phyloP scores from a whole-genome alignment of 805 yeast species.

The Candida mattraensis region DNA sequence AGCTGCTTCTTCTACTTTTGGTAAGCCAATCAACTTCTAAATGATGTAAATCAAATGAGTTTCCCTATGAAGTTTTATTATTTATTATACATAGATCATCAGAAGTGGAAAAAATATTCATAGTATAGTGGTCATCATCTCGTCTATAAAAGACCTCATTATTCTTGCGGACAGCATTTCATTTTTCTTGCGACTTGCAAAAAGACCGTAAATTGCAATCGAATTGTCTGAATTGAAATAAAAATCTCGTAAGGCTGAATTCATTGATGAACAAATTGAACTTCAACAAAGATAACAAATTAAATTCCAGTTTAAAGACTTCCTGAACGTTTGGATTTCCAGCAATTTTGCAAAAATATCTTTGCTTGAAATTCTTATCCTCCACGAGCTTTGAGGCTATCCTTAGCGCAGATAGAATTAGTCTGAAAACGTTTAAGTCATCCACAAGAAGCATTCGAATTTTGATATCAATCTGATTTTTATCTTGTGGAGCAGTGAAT shows the following conservation, averaged over 20 bases:
- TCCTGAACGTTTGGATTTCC: conserved; percentile 43
- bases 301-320: conserved; percentile 39
- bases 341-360: conserved; percentile 43
- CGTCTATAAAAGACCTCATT: no score
- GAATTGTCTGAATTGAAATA: conserved; percentile 32
- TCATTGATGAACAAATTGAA: conserved; percentile 42
- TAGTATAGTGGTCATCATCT: background rate
- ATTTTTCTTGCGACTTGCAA: background rate
- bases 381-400: conserved; percentile 43
- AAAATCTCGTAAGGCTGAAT: conserved; percentile 32
- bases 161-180: no score
- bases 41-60: background rate
- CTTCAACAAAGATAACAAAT: conserved; percentile 41
- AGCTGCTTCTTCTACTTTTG: conserved; percentile 91
- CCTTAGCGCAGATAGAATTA: conserved; percentile 39
- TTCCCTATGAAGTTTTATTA: background rate
- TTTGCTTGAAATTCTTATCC: conserved; percentile 44
- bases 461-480: conserved; percentile 1
- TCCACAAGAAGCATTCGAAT: conserved; percentile 33
- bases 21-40: conserved; percentile 86
- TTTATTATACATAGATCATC: background rate
- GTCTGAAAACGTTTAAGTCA: conserved; percentile 39
- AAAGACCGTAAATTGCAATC: conserved; percentile 17
- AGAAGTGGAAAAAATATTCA: background rate
- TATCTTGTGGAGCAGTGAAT: conserved; percentile 7